Evolutionary conservation across 768 basidiomycete species (phyloP).

Genomic region (Neoboletus brunneissimus): DNA sequence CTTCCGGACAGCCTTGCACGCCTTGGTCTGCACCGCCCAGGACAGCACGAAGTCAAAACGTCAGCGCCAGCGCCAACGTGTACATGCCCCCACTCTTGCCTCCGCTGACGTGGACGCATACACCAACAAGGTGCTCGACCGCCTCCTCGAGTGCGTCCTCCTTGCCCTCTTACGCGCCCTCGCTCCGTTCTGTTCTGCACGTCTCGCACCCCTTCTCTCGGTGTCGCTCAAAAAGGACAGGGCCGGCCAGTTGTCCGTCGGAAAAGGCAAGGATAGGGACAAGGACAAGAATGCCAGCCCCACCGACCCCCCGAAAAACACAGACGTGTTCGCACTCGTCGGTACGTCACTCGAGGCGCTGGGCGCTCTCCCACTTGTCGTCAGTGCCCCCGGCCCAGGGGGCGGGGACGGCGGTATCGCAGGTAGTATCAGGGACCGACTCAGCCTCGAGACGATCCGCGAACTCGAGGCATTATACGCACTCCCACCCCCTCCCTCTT

Average conservation of each 20-base stretch:
- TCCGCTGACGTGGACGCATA: background rate
- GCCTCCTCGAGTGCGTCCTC: conserved; percentile 20
- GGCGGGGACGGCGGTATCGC: background rate
- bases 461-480: conserved; percentile 25
- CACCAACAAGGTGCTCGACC: conserved; percentile 15
- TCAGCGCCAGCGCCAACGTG: conserved; percentile 2
- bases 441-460: conserved; percentile 30
- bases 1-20: conserved; percentile 21
- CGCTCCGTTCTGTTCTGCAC: conserved; percentile 19
- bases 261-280: conserved; percentile 6
- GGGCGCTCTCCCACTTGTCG: conserved; percentile 7
- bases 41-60: conserved; percentile 15
- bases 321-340: conserved; percentile 26
- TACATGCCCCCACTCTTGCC: background rate
- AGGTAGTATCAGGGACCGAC: conserved; percentile 15
- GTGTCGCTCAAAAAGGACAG: conserved; percentile 4
- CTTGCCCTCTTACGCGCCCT: conserved; percentile 21
- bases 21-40: conserved; percentile 8
- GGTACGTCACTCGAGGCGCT: conserved; percentile 18
- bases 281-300: background rate
- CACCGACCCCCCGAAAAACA: background rate
- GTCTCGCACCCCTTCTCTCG: conserved; percentile 11
- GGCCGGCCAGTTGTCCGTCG: background rate
- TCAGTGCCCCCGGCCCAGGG: background rate
- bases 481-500: background rate